Evolutionary conservation across 345 rosid genomes (phyloP).

Genomic region (Carallia pectinifolia): DNA sequence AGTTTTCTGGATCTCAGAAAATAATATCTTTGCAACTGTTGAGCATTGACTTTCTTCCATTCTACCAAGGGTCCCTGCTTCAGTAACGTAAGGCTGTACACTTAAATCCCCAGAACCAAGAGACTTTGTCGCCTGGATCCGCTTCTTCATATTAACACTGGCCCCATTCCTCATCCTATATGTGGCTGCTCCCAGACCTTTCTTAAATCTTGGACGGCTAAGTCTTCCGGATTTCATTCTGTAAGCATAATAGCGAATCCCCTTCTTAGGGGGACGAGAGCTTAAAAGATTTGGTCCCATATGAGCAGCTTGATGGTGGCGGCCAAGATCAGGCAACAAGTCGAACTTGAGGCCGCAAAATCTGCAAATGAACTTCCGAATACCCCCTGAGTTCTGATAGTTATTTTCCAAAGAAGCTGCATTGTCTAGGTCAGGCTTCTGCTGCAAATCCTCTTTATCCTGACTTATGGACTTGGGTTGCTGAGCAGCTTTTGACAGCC

Average conservation of each 20-base stretch:
- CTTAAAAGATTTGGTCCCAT: slow-evolving; percentile 60
- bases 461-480: slow-evolving; percentile 26
- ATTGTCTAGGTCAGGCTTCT: slow-evolving; percentile 37
- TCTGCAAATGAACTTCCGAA: slow-evolving; percentile 67
- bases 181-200: slow-evolving; percentile 74
- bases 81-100: slow-evolving; percentile 37
- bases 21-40: slow-evolving; percentile 62
- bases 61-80: slow-evolving; percentile 40
- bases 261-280: slow-evolving; percentile 68
- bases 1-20: slow-evolving; percentile 65
- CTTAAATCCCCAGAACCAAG: slow-evolving; percentile 33
- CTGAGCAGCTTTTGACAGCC: slow-evolving; percentile 40
- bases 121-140: slow-evolving; percentile 65
- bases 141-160: slow-evolving; percentile 67
- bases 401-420: slow-evolving; percentile 38
- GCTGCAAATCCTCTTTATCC: slow-evolving; percentile 30
- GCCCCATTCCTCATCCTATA: slow-evolving; percentile 71
- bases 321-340: slow-evolving; percentile 93
- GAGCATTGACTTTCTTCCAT: slow-evolving; percentile 65
- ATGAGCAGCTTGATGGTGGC: slow-evolving; percentile 99
- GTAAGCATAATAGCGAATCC: slow-evolving; percentile 66
- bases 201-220: slow-evolving; percentile 82
- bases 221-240: slow-evolving; percentile 87
- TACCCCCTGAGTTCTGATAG: slow-evolving; percentile 41
- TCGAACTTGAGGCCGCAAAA: slow-evolving; percentile 89